phyloP scores from a whole-genome alignment of 768 basidiomycete genomes.

The Termitomyces sp. region DNA sequence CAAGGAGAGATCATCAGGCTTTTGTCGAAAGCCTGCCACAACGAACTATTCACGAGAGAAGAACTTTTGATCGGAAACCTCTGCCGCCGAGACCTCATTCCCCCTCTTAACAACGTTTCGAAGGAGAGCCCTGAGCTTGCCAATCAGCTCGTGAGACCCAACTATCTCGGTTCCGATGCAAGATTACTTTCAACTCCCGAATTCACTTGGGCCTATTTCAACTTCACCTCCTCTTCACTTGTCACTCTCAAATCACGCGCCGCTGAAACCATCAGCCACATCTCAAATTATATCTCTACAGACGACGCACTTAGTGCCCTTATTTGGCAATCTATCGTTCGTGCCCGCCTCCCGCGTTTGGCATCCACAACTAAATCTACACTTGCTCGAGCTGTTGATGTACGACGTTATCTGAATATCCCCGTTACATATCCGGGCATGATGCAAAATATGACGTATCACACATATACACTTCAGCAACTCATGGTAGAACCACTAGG shows the following conservation, averaged over 20 bases:
- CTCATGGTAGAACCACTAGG: constrained; percentile 17
- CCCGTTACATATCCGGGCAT: constrained; percentile 20
- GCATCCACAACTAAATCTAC: constrained; percentile 6
- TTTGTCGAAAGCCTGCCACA: constrained; percentile 20
- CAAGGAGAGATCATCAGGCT: constrained; percentile 21
- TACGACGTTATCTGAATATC: constrained; percentile 19
- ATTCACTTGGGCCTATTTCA: background rate
- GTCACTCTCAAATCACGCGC: constrained; percentile 18
- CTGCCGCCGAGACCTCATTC: constrained; percentile 13
- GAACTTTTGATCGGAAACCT: constrained; percentile 18
- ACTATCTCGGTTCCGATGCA: background rate
- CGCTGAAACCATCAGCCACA: constrained; percentile 5
- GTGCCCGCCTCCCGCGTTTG: constrained; percentile 21
- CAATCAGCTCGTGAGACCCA: background rate
- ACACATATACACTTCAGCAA: constrained; percentile 9
- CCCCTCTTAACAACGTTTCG: background rate
- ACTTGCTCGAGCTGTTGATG: constrained; percentile 23
- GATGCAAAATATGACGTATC: constrained; percentile 23
- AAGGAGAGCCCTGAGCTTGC: background rate
- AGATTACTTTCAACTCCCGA: background rate
- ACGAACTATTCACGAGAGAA: constrained; percentile 16
- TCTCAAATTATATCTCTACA: constrained; percentile 20
- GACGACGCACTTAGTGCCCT: constrained; percentile 24
- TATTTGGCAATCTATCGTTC: constrained; percentile 23
- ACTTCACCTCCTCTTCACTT: background rate